Evolutionary conservation across 805 yeast genomes (phyloP), one percentile per base, ranked within the genome.

Genomic region (Millerozyma miso): DNA sequence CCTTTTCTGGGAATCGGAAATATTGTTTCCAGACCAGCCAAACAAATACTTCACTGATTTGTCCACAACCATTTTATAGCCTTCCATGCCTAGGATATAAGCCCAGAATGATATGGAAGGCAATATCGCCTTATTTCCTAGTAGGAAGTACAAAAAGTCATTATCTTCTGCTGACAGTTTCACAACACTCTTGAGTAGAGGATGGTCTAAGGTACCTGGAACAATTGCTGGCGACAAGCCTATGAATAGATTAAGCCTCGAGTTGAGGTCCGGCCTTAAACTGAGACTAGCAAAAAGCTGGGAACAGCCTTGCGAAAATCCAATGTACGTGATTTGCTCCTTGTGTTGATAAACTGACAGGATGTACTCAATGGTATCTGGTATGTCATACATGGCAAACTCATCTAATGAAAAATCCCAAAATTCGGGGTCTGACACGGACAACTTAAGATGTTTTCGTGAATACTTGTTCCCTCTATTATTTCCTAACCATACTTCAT

Each of bases 321-420:
- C 67, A 19, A 62, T 45, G 37, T 58, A 62, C 2, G 61, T 53
- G 20, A 62, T 47, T 34, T 48, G 49, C n/a, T 43, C 49, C 4
- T 32, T 37, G 10, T 43, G 45, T 1, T 39, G n/a, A 40, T 61
- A 60, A 33, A 43, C 44, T 18, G 50, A 40, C 14, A 36, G 39
- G 14, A 62, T 56, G 44, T 59, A 62, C 33, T 42, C 47, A 3
- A 62, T 40, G 14, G 56, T 52, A 38, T 58, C 58, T 15, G 65
- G 65, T 29, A 62, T 60, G 40, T 62, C 67, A 39, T 55, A 60
- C 31, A 56, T 51, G 29, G 65, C 62, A 47, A 52, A 62, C 41
- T 62, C 67, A 42, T 62, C 67, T 20, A 62, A 47, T 13, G 65
- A 60, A 31, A 56, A 62, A 48, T 60, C 53, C 67, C 67, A 62